Percentiles rank a stretch among this genome's conserved stretches.
These are phyloP conservation scores for Neoarthrinium moseri DNA, from an alignment of 2,329 filamentous ascomycete species.

Conservation along the genomic window DNA sequence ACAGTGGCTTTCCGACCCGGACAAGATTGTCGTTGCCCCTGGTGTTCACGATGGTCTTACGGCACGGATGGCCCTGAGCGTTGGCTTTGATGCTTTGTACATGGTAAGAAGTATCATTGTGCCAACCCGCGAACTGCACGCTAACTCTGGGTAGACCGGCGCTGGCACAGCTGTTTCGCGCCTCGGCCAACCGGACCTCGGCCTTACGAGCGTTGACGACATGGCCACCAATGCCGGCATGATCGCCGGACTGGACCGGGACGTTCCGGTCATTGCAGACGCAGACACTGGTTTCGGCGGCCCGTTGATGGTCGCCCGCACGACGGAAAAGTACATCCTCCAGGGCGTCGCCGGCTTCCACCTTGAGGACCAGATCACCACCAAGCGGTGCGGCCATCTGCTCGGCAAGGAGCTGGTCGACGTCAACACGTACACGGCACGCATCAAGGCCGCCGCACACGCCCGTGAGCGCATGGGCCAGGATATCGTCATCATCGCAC, in stretches of 20 bases:
- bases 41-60: constrained; percentile 70
- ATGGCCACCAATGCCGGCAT: constrained; percentile 64
- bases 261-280: constrained; percentile 59
- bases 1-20: constrained; percentile 34
- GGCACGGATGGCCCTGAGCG: constrained; percentile 58
- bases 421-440: constrained; percentile 22
- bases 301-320: constrained; percentile 51
- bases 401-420: constrained; percentile 30
- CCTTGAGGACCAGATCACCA: constrained; percentile 32
- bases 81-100: constrained; percentile 65
- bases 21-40: constrained; percentile 54
- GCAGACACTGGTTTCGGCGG: constrained; percentile 58
- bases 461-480: constrained; percentile 35
- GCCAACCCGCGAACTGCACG: background rate
- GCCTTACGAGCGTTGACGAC: constrained; percentile 59
- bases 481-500: constrained; percentile 58
- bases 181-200: constrained; percentile 62
- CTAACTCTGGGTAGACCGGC: constrained; percentile 18
- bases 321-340: constrained; percentile 29
- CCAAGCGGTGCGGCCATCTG: constrained; percentile 36
- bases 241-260: constrained; percentile 58
- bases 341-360: constrained; percentile 28
- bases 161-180: constrained; percentile 37
- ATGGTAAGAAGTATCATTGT: constrained; percentile 48
- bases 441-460: constrained; percentile 29